phyloP scores from a whole-genome alignment of 2,329 filamentous ascomycete species.

The Fusarium siculi region DNA sequence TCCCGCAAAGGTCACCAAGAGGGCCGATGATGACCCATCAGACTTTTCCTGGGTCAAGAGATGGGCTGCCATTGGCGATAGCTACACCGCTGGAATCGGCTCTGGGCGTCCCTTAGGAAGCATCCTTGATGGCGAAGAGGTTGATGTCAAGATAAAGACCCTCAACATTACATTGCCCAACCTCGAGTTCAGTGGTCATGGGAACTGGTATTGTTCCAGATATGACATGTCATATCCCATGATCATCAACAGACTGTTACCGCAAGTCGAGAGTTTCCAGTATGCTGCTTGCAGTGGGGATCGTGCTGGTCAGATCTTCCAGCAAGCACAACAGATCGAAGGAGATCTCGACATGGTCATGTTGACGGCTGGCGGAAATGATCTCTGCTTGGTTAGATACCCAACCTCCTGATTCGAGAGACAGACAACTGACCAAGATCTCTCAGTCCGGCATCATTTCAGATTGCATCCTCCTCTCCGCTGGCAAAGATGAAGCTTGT shows the following conservation, averaged over 20 bases:
- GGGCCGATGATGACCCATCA: neutral
- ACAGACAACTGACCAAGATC: too few relatives aligned
- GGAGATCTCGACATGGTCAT: slow-evolving; percentile 3
- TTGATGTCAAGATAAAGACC: fast-evolving
- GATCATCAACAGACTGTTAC: neutral
- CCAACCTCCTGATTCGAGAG: too few relatives aligned
- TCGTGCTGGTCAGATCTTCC: neutral
- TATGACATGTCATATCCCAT: slow-evolving; percentile 16
- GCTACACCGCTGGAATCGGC: neutral
- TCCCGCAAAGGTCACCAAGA: fast-evolving
- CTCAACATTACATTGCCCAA: neutral
- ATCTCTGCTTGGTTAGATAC: neutral
- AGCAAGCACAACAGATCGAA: neutral
- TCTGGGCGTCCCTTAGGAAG: fast-evolving
- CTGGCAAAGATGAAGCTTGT: fast-evolving
- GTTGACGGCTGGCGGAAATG: neutral
- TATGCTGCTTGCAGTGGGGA: slow-evolving; percentile 8
- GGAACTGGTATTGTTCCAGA: neutral
- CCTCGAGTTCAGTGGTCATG: neutral
- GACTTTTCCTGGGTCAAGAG: neutral
- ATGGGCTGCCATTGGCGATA: neutral
- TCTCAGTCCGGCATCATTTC: too few relatives aligned
- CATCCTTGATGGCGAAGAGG: fast-evolving
- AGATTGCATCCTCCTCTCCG: neutral
- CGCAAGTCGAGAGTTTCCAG: neutral